Evolutionary conservation across 179 eudicot species (phyloP).

Genomic region (Gypsophila paniculata): DNA sequence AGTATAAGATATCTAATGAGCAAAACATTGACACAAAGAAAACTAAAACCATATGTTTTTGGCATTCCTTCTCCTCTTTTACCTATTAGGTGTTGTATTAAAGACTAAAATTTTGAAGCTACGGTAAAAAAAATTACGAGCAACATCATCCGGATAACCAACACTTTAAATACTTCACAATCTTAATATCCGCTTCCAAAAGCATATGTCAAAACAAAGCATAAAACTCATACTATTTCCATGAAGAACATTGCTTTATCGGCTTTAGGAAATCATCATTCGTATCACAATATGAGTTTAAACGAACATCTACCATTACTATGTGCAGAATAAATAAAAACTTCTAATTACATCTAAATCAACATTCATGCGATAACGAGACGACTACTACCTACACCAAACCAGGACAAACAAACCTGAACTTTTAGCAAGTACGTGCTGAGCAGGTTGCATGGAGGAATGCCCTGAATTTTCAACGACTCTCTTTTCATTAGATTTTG

Average conservation of each 20-base stretch:
- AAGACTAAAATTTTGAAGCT: background rate
- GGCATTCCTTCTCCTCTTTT: background rate
- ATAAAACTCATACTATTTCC: background rate
- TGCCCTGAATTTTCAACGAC: background rate
- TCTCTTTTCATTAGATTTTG: background rate
- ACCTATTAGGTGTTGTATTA: background rate
- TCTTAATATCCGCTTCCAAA: too few species aligned
- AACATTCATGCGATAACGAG: background rate
- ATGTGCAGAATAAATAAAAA: background rate
- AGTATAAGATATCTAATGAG: background rate
- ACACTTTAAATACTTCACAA: too few species aligned
- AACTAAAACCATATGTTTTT: background rate
- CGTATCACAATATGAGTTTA: background rate
- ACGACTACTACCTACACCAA: too few species aligned
- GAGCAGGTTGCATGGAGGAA: background rate
- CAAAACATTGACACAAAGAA: background rate
- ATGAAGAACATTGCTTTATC: background rate
- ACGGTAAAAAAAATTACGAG: background rate
- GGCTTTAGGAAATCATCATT: background rate
- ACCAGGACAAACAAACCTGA: slow-evolving; percentile 15
- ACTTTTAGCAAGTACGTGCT: slow-evolving; percentile 15
- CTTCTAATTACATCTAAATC: background rate
- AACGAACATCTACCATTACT: background rate
- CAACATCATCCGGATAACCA: too few species aligned
- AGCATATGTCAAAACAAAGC: background rate